A percentile compares a stretch with the other conserved stretches of the same genome.
Conservation (phyloP, 2,329 filamentous ascomycete genomes). For the Tolypocladium ophioglossoides region DNA sequence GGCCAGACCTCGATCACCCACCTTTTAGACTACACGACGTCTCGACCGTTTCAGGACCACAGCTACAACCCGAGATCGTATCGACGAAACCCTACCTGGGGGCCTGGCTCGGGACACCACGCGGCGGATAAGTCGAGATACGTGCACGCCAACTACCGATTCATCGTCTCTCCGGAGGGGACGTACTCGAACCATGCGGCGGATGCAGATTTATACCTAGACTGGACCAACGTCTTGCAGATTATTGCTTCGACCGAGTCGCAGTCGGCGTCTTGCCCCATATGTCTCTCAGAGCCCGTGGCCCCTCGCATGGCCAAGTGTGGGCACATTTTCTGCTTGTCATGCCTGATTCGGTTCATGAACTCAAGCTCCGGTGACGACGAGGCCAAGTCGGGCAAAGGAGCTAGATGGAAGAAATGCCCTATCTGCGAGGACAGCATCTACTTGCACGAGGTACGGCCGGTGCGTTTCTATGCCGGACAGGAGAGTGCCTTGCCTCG, state of each 20-base stretch:
- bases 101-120: constrained; percentile 80
- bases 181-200: constrained; percentile 71
- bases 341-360: constrained; percentile 93
- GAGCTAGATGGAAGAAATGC: constrained; percentile 82
- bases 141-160: constrained; percentile 93
- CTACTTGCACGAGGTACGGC: constrained; percentile 82
- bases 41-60: constrained; percentile 56
- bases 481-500: constrained; percentile 74
- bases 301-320: constrained; percentile 95
- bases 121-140: constrained; percentile 82
- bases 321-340: constrained; percentile 92
- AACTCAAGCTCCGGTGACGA: constrained; percentile 66
- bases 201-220: constrained; percentile 80
- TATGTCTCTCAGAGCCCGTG: constrained; percentile 85
- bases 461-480: constrained; percentile 83
- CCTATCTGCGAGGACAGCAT: constrained; percentile 91
- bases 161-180: constrained; percentile 77
- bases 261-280: constrained; percentile 81
- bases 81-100: constrained; percentile 69
- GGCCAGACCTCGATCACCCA: constrained; percentile 97
- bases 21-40: constrained; percentile 80
- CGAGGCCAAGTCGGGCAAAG: constrained; percentile 56
- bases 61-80: constrained; percentile 43
- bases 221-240: constrained; percentile 86
- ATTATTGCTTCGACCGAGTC: constrained; percentile 84